phyloP scores from a whole-genome alignment of 1,139 yeast species.

The Lodderomyces orthopsilosis region DNA sequence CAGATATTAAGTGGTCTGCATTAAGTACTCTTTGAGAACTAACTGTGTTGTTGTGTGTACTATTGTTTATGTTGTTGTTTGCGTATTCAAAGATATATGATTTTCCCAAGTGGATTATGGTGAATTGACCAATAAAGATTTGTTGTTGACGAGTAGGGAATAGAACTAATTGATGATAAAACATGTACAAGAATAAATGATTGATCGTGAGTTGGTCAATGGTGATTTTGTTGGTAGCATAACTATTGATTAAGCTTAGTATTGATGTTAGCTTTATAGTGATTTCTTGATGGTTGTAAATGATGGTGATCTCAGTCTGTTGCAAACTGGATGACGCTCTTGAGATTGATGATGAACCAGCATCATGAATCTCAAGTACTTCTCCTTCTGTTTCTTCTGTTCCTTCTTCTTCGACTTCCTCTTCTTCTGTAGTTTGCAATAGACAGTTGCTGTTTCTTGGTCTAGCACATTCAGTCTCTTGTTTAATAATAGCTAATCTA shows the following conservation, averaged over 20 bases:
- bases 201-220: slow-evolving; percentile 12
- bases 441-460: not conserved
- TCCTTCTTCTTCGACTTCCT: not conserved
- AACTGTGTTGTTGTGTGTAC: not conserved
- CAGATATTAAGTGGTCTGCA: slow-evolving; percentile 5
- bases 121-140: slow-evolving; percentile 12
- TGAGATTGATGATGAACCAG: not conserved
- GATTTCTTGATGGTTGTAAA: slow-evolving; percentile 13
- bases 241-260: slow-evolving; percentile 11
- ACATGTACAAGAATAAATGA: slow-evolving; percentile 14
- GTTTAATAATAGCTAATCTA: slow-evolving; percentile 5
- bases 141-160: slow-evolving; percentile 5
- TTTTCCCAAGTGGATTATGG: slow-evolving; percentile 16
- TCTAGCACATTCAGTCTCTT: not conserved
- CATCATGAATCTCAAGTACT: not conserved
- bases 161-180: slow-evolving; percentile 12
- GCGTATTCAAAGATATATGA: slow-evolving; percentile 9
- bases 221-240: slow-evolving; percentile 5
- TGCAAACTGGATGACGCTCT: not conserved
- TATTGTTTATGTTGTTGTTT: not conserved
- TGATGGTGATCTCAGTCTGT: slow-evolving; percentile 12
- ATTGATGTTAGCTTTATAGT: slow-evolving; percentile 14
- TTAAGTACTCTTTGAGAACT: not conserved
- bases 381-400: not conserved
- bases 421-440: not conserved